Conservation (phyloP, 495 filamentous ascomycete genomes). For the Daldinia bambusicola region DNA sequence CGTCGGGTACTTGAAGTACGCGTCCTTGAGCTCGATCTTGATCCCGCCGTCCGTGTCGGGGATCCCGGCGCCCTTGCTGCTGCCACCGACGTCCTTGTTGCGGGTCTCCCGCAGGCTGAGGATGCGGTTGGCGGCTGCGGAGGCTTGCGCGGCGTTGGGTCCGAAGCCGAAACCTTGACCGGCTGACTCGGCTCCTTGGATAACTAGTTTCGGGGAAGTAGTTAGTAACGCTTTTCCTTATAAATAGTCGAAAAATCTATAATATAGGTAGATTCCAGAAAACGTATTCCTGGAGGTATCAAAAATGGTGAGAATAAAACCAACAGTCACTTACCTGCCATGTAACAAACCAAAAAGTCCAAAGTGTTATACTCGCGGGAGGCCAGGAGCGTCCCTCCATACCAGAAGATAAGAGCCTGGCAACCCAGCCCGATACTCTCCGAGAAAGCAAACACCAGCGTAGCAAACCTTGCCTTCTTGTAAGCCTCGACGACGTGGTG, state of each 20-base stretch:
- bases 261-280: too few relatives aligned
- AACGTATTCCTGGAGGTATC: too few relatives aligned
- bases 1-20: conserved; percentile 71
- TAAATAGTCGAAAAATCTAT: background rate
- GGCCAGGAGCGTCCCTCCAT: conserved; percentile 56
- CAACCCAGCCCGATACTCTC: conserved; percentile 56
- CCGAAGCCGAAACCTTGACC: conserved; percentile 61
- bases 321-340: conserved; percentile 47
- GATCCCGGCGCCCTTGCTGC: conserved; percentile 27
- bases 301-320: background rate
- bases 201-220: conserved; percentile 36
- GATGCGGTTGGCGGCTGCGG: conserved; percentile 58
- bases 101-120: conserved; percentile 53
- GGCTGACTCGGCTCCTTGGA: conserved; percentile 58
- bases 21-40: conserved; percentile 66
- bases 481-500: conserved; percentile 55
- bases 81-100: conserved; percentile 23
- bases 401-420: conserved; percentile 63
- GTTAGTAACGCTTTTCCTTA: conserved; percentile 5
- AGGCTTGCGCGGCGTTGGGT: conserved; percentile 60
- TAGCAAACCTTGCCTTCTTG: conserved; percentile 55
- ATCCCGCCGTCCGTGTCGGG: conserved; percentile 56
- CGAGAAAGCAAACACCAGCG: conserved; percentile 59
- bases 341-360: conserved; percentile 58
- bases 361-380: conserved; percentile 51